These are phyloP conservation scores for Botrytis squamosa DNA, from an alignment of 2,329 filamentous ascomycete genomes.

Conservation along the genomic window DNA sequence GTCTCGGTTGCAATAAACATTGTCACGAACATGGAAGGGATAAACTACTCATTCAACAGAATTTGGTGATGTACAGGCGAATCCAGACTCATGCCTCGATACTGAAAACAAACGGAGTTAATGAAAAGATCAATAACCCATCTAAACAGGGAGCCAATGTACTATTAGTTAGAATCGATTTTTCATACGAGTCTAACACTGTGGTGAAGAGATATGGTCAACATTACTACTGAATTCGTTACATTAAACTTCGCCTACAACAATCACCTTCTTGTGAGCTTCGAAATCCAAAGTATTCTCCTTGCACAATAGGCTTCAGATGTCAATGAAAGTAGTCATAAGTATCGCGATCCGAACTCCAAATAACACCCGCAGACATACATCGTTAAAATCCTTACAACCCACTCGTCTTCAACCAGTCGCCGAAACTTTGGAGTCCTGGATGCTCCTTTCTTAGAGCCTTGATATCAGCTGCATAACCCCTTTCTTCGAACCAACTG, in stretches of 20 bases:
- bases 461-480: constrained; percentile 40
- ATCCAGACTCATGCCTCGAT: neutral
- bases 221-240: neutral
- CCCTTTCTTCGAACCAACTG: constrained; percentile 34
- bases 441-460: constrained; percentile 45
- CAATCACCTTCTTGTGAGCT: neutral
- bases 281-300: neutral
- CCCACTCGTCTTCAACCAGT: constrained; percentile 45
- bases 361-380: neutral
- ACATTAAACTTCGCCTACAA: neutral
- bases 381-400: constrained; percentile 5
- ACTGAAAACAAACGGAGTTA: neutral
- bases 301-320: neutral
- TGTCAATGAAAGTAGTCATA: neutral
- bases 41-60: neutral
- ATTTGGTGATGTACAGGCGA: neutral
- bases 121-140: neutral
- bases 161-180: neutral
- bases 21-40: neutral
- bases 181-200: neutral
- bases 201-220: neutral
- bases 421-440: constrained; percentile 45
- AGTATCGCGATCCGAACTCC: neutral
- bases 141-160: neutral
- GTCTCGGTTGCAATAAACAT: neutral